Base-by-base conservation (phyloP, 2,329 filamentous ascomycete species). In the Aspergillaceae sp. region DNA sequence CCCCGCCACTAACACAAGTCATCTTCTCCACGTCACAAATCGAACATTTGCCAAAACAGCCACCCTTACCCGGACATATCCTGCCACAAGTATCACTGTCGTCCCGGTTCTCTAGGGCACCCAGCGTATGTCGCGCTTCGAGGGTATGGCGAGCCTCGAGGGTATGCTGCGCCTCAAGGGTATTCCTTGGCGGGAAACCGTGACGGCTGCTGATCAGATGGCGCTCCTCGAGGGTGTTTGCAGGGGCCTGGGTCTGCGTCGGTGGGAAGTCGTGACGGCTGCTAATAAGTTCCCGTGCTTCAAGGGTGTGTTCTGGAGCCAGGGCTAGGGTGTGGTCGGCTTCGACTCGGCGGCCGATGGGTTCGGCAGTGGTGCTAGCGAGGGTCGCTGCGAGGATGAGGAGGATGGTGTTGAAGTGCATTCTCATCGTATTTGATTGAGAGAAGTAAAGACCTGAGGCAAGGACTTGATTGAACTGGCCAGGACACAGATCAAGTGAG, bases 41-140 rank as follows among this genome's bases (percentile, higher is more conserved):
- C 29, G 19, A 5, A 30, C 51, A 53, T 8, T 44, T 33, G 4
- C 40, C 43, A 10, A 32, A n/a, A 41, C 49, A 53, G 32, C 42
- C 40, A 28, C 34, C 35, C 8, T 37, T 5, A 29, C 42, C 42
- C 8, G 40, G 37, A 30, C 49, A 49, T 34, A 48, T 11, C 32
- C 49, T 43, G 7, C 45, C 35, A 28, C 49, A 53, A 29, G 7
- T 38, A 8, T 19, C 19, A 26, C 9, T 6, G 30, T 5, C 9
- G 6, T 28, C 19, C 11, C 27, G 11, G 3, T 28, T 38, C 5
- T 38, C 19, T 7, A 38, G 36, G 19, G 36, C 9, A 4, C 5
- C 11, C 1, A 38, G 26, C 11, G 36, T 38, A 4, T 19, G 36
- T 8, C 9, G 7, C 11, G 36, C 11, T 11, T 38, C 36, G 7